phyloP scores from a whole-genome alignment of 2,329 filamentous ascomycete genomes.

The Pseudogymnoascus sp. region DNA sequence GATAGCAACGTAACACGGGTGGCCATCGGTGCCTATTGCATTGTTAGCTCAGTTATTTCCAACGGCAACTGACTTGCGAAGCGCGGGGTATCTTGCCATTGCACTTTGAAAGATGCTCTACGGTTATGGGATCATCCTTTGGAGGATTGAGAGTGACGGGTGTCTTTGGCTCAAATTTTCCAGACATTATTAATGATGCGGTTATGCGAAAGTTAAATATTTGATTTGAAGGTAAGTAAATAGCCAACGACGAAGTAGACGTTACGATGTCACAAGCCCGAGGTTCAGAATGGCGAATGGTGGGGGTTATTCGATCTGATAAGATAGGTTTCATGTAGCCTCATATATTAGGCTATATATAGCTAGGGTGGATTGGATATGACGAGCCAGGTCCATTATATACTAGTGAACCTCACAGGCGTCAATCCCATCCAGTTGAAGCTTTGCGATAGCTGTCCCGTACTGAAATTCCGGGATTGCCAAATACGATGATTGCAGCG shows the following conservation, averaged over 20 bases:
- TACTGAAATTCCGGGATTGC: background rate
- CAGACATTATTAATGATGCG: conserved; percentile 37
- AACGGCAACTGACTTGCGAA: background rate
- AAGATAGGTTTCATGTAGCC: background rate
- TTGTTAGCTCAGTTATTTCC: background rate
- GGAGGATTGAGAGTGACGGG: conserved; percentile 71
- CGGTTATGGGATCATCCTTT: conserved; percentile 78
- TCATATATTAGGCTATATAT: background rate
- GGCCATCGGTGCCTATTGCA: conserved; percentile 51
- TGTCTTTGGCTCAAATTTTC: conserved; percentile 69
- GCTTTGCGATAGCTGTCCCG: background rate
- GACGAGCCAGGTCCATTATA: background rate
- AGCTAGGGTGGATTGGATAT: background rate
- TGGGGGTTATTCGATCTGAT: conserved; percentile 6
- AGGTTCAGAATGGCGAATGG: conserved; percentile 5
- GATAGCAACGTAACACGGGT: conserved; percentile 59
- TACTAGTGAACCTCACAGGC: background rate
- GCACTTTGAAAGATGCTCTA: conserved; percentile 69
- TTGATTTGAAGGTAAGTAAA: background rate
- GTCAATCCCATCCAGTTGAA: background rate
- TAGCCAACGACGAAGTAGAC: background rate
- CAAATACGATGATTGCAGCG: background rate
- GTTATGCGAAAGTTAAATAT: background rate
- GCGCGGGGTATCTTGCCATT: conserved; percentile 54
- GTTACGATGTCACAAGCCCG: background rate